Evolutionary conservation across 805 yeast species (phyloP).

Genomic region (Candida ascalaphidarum): DNA sequence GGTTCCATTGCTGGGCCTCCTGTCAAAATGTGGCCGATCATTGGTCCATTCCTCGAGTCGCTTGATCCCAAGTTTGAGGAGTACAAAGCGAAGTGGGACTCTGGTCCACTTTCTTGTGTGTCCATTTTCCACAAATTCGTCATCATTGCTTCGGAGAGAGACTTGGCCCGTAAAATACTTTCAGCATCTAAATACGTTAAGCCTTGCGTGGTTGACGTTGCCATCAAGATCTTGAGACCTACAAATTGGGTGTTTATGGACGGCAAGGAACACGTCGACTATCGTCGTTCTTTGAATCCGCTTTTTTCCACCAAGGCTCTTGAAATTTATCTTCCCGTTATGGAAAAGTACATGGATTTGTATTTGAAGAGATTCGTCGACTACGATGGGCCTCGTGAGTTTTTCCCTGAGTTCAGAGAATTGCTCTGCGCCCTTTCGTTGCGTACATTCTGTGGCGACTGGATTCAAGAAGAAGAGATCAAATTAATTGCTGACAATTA

Average conservation of each 20-base stretch:
- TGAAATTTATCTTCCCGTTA: constrained; percentile 74
- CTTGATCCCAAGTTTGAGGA: constrained; percentile 94
- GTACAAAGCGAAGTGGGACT: constrained; percentile 86
- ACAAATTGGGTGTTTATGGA: constrained; percentile 97
- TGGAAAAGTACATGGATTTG: constrained; percentile 76
- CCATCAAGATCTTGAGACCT: constrained; percentile 87
- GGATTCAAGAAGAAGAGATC: constrained; percentile 88
- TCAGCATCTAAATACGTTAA: constrained; percentile 76
- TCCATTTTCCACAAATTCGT: constrained; percentile 97
- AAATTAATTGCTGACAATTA: constrained; percentile 86
- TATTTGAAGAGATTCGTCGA: constrained; percentile 66
- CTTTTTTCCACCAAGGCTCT: constrained; percentile 80
- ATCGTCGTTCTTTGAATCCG: constrained; percentile 84
- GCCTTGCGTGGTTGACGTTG: constrained; percentile 98
- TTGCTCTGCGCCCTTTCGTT: constrained; percentile 90
- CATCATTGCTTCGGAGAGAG: constrained; percentile 31
- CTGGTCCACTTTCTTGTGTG: constrained; percentile 93
- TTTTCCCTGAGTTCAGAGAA: constrained; percentile 93
- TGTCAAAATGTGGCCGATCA: constrained; percentile 85
- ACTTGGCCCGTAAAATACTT: constrained; percentile 10
- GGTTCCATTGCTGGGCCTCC: constrained; percentile 89
- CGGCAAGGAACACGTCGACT: constrained; percentile 92
- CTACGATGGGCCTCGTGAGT: constrained; percentile 58
- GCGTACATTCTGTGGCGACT: constrained; percentile 92
- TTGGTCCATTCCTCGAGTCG: constrained; percentile 93